phyloP scores from a whole-genome alignment of 768 basidiomycete genomes.

The Cantharellus cinnabarinus region DNA sequence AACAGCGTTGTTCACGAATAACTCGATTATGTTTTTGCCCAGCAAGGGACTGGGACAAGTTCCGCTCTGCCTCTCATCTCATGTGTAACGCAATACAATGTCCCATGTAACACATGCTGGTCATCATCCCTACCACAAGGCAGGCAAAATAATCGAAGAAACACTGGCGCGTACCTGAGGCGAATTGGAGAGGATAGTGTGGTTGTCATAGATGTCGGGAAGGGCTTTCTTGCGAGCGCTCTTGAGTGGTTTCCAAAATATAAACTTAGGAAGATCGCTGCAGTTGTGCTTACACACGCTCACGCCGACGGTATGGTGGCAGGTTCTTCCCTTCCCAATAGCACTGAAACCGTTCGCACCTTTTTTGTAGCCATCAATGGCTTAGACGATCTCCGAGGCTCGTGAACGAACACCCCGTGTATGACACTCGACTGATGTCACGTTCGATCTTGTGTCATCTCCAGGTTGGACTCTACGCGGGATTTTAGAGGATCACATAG shows the following conservation, averaged over 20 bases:
- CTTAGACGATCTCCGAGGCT: slow-evolving; percentile 71
- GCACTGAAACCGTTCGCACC: neutral
- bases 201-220: slow-evolving; percentile 65
- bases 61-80: slow-evolving; percentile 38
- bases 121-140: slow-evolving; percentile 49
- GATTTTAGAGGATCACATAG: slow-evolving; percentile 50
- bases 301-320: slow-evolving; percentile 49
- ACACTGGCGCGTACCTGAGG: slow-evolving; percentile 55
- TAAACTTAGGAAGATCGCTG: slow-evolving; percentile 49
- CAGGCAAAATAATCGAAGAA: slow-evolving; percentile 66
- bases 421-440: neutral
- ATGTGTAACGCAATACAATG: slow-evolving; percentile 54
- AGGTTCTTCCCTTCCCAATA: neutral
- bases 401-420: slow-evolving; percentile 8
- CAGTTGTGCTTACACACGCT: slow-evolving; percentile 67
- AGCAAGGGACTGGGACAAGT: slow-evolving; percentile 63
- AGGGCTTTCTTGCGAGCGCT: slow-evolving; percentile 49
- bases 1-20: too few relatives aligned
- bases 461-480: slow-evolving; percentile 52
- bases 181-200: slow-evolving; percentile 2
- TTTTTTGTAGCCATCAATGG: slow-evolving; percentile 53
- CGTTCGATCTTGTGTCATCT: neutral
- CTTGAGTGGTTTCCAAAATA: slow-evolving; percentile 38
- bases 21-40: neutral
- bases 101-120: slow-evolving; percentile 41